Conservation (phyloP, 2,329 filamentous ascomycete species). For the Catunica adiposa region DNA sequence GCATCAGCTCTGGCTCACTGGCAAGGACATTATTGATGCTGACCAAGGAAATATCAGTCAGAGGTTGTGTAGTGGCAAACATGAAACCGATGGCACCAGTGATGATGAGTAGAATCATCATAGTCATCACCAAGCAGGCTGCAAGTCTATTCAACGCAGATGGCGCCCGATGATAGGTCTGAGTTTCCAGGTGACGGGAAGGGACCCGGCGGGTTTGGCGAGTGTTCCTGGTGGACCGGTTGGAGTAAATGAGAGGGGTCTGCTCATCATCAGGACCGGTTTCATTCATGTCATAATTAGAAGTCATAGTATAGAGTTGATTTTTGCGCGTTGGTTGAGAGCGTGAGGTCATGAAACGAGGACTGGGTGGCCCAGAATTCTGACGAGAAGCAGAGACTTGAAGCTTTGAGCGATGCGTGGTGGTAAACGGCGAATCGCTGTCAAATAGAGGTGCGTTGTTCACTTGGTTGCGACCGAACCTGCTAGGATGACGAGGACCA, state of each 20-base stretch:
- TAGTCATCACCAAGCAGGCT: slow-evolving; percentile 70
- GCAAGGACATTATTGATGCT: slow-evolving; percentile 81
- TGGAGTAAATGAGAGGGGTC: slow-evolving; percentile 57
- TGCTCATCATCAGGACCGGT: slow-evolving; percentile 70
- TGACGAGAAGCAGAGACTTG: slow-evolving; percentile 40
- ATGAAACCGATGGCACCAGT: slow-evolving; percentile 79
- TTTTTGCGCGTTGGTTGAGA: slow-evolving; percentile 28
- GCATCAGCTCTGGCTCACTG: slow-evolving; percentile 86
- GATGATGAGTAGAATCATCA: slow-evolving; percentile 66
- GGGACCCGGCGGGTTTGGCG: slow-evolving; percentile 35
- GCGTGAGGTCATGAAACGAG: slow-evolving; percentile 32
- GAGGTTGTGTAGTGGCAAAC: slow-evolving; percentile 76
- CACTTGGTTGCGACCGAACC: slow-evolving; percentile 41
- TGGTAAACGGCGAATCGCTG: slow-evolving; percentile 62
- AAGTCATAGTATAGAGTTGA: slow-evolving; percentile 41
- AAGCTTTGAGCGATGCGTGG: slow-evolving; percentile 46
- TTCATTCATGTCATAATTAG: slow-evolving; percentile 65
- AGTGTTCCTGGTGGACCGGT: slow-evolving; percentile 26
- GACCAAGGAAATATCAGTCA: slow-evolving; percentile 61
- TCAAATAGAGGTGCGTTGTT: slow-evolving; percentile 53
- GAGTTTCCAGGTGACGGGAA: slow-evolving; percentile 57
- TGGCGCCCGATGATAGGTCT: slow-evolving; percentile 45
- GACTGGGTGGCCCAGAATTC: slow-evolving; percentile 53
- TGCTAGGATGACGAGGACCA: slow-evolving; percentile 63
- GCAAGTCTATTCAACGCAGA: slow-evolving; percentile 58